A percentile compares a stretch with the other conserved stretches of the same genome.
Evolutionary conservation across 257 asterid species (phyloP).

Genomic region (Dorcoceras hygrometricum): DNA sequence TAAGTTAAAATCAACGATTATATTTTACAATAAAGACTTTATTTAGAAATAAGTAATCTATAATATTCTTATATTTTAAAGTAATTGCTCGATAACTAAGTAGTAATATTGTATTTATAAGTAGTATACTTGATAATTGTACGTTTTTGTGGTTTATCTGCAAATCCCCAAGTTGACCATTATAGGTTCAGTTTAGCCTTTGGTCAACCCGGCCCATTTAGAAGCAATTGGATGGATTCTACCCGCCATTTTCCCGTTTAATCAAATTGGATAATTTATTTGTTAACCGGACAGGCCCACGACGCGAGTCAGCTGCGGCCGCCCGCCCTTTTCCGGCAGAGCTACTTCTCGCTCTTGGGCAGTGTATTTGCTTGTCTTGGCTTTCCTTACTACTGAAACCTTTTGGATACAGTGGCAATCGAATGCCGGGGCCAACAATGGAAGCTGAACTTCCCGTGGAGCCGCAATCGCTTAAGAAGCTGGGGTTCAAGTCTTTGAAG

Average conservation of each 20-base stretch:
- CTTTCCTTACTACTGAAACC: background rate
- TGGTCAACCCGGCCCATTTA: background rate
- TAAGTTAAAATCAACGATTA: too few relatives aligned
- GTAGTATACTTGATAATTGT: too few relatives aligned
- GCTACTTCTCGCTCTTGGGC: background rate
- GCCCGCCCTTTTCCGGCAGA: background rate
- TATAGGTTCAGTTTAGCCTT: too few relatives aligned
- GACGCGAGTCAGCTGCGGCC: background rate
- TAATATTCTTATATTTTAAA: too few relatives aligned
- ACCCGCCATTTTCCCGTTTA: too few relatives aligned
- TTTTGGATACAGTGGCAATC: background rate
- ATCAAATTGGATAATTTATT: background rate
- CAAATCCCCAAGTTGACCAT: too few relatives aligned
- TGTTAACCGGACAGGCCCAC: background rate
- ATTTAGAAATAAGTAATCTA: too few relatives aligned
- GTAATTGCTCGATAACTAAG: too few relatives aligned
- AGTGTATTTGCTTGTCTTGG: constrained; percentile 1
- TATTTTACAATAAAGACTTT: too few relatives aligned
- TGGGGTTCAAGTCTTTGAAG: constrained; percentile 76
- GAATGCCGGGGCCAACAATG: constrained; percentile 57
- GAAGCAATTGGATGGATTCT: constrained; percentile 2
- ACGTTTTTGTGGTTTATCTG: too few relatives aligned
- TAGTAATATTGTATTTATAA: too few relatives aligned
- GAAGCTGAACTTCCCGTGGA: constrained; percentile 72
- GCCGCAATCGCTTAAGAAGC: constrained; percentile 91